Base-by-base conservation (phyloP, 495 filamentous ascomycete species). In the Platismatia glauca region DNA sequence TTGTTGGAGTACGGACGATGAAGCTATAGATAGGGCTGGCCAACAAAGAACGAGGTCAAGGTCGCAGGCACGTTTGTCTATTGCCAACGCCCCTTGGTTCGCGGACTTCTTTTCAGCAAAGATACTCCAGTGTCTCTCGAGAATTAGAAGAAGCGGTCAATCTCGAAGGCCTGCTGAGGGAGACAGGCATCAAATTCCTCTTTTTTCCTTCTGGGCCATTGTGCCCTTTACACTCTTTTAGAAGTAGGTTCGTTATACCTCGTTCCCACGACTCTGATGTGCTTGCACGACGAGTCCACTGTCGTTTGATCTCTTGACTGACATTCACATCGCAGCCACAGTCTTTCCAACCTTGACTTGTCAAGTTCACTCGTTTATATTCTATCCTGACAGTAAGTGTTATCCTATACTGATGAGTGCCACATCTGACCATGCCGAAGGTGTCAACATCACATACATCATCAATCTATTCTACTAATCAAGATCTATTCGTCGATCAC, bases 361-460 rank as follows among this genome's bases (percentile, higher is more conserved):
- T 84, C 82, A 84, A 85, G 79, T 85, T 80, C 82, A 81, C 78
- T 84, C 82, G 78, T 85, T 85, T 75, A 69, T 67, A 71, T 71
- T 64, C 66, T 66, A 62, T 72, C 77, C 81, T 79, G 78, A 80
- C 81, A 80, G 68, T 70, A 63, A 73, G 79, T 77, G 62, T 68
- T 72, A n/a, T 62, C 31, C 24, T 13, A 37, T 18, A 18, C 29
- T 22, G 8, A 39, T 27, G 16, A 34, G 9, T 33, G 24, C 12
- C 11, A 18, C 22, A n/a, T 34, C 38, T 58, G 31, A 58, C 27
- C 20, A 39, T 24, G 37, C 5, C 31, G 31, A 52, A 61, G 59
- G 35, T 55, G 59, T 61, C 48, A n/a, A 33, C 48, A 65, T 55
- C 67, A 68, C 67, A 70, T 68, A 71, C 69, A 67, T 20, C 43